phyloP scores from a whole-genome alignment of 441 rosid species.

The Croton setiger region DNA sequence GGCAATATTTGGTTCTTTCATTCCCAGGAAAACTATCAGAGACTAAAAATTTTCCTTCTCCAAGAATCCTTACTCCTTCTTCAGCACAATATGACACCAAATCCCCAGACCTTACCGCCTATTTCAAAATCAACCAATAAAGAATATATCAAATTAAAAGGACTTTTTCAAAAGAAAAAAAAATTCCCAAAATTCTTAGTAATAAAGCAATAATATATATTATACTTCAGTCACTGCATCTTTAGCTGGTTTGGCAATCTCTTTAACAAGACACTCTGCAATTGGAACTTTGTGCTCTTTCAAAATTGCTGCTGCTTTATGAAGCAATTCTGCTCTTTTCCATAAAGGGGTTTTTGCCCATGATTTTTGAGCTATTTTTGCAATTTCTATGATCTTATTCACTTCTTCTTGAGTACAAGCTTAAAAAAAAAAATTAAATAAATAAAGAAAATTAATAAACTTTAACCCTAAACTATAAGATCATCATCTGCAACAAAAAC shows the following conservation, averaged over 20 bases:
- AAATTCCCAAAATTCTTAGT: slow-evolving; percentile 4
- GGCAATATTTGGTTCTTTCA: slow-evolving; percentile 87
- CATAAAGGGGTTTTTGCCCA: slow-evolving; percentile 91
- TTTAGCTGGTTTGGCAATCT: slow-evolving; percentile 92
- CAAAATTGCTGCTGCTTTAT: slow-evolving; percentile 73
- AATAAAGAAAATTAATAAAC: neutral
- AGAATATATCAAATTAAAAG: too few species aligned
- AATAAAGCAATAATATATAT: neutral
- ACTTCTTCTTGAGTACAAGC: slow-evolving; percentile 96
- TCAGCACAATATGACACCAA: slow-evolving; percentile 80
- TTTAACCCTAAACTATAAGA: too few species aligned
- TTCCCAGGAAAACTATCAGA: slow-evolving; percentile 92
- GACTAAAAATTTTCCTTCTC: slow-evolving; percentile 76
- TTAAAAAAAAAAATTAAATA: slow-evolving; percentile 15
- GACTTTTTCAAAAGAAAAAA: neutral
- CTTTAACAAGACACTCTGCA: slow-evolving; percentile 77
- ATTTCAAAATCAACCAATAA: slow-evolving; percentile 5
- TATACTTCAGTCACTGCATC: slow-evolving; percentile 72
- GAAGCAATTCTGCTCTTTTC: slow-evolving; percentile 88
- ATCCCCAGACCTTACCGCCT: slow-evolving; percentile 92
- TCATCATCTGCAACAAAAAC: neutral
- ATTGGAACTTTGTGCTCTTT: slow-evolving; percentile 67
- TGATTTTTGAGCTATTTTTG: slow-evolving; percentile 64
- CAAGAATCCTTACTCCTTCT: slow-evolving; percentile 85
- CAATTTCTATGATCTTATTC: slow-evolving; percentile 66